Evolutionary conservation across 352 stramenopile genomes (phyloP), one percentile per base, ranked within the genome.

Genomic region (Pythium monospermum): DNA sequence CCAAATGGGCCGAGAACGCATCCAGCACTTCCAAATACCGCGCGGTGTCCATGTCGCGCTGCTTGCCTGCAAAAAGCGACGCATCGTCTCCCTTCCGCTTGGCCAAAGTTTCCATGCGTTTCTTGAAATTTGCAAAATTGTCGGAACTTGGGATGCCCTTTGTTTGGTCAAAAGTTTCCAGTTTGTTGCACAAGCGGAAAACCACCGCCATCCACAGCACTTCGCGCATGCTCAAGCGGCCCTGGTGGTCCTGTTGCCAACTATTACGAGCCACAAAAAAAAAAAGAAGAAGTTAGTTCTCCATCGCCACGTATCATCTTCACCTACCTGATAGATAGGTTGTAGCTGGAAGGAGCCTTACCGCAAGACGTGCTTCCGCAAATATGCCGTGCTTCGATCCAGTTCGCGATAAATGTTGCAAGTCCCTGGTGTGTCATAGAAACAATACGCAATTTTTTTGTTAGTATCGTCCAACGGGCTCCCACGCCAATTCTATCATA

Each of bases 351-450:
- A n/a, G n/a, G n/a, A n/a, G n/a, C n/a, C n/a, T n/a, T n/a, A 77
- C 68, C 76, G 70, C 42, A 92, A 52, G 32, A 85, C 78, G 52
- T 85, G 71, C 68, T 92, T 92, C 21, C 81, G 78, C 27, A 92
- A 53, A 57, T 87, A 92, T 15, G 81, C 76, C 15, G 81, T 90
- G 49, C 76, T 90, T 40, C 81, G 78, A 53, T 92, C 81, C 15
- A 92, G 64, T 54, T 90, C 78, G 16, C 81, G 81, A 61, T 92
- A 92, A 22, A 89, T 85, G 60, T 92, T 92, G 61, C 81, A 88
- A 3, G 74, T 87, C 57, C 76, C 80, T 91, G 21, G 19, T 45
- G 18, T 2, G 39, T 21, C 32, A 31, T n/a, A 30, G 25, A 26
- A 21, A 37, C 5, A n/a, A 28, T 18, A 16, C 18, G 15, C 36